Percentiles rank a stretch among this genome's conserved stretches.
phyloP scores from a whole-genome alignment of 2,329 filamentous ascomycete genomes.

The Thyridium curvatum region DNA sequence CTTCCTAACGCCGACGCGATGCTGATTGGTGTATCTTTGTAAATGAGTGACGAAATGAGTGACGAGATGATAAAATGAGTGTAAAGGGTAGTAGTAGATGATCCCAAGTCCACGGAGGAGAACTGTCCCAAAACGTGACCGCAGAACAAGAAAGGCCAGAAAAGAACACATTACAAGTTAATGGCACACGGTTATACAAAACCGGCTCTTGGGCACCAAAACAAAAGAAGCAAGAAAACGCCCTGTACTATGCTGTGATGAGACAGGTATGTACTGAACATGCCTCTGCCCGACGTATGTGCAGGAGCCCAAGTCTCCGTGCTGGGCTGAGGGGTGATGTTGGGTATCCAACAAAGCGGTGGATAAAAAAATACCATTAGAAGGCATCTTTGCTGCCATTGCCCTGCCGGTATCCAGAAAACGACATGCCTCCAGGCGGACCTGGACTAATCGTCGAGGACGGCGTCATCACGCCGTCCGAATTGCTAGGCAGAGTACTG shows the following conservation, averaged over 20 bases:
- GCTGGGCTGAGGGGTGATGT: too few species aligned
- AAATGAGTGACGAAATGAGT: too few species aligned
- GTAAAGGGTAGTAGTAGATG: too few species aligned
- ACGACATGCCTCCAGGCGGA: conserved; percentile 14
- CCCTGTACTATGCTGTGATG: not conserved
- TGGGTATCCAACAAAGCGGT: too few species aligned
- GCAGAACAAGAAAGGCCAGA: conserved; percentile 1
- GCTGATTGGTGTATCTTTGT: too few species aligned
- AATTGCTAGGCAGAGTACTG: conserved; percentile 16
- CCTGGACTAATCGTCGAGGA: conserved; percentile 20
- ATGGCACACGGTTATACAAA: not conserved
- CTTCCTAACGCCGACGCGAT: too few species aligned
- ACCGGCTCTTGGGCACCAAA: not conserved
- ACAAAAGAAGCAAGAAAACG: not conserved
- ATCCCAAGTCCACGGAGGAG: too few species aligned
- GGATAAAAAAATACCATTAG: conserved; percentile 5
- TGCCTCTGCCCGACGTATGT: too few species aligned
- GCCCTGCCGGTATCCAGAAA: conserved; percentile 15
- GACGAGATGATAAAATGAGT: too few species aligned
- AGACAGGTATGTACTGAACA: not conserved
- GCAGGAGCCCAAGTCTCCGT: too few species aligned
- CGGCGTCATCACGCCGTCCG: conserved; percentile 20
- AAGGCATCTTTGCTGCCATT: conserved; percentile 20
- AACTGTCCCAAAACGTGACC: not conserved
- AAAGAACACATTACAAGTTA: conserved; percentile 4